Evolutionary conservation across 306 rosid genomes (phyloP), one percentile per base, ranked within the genome.

Genomic region (Glycine soja): DNA sequence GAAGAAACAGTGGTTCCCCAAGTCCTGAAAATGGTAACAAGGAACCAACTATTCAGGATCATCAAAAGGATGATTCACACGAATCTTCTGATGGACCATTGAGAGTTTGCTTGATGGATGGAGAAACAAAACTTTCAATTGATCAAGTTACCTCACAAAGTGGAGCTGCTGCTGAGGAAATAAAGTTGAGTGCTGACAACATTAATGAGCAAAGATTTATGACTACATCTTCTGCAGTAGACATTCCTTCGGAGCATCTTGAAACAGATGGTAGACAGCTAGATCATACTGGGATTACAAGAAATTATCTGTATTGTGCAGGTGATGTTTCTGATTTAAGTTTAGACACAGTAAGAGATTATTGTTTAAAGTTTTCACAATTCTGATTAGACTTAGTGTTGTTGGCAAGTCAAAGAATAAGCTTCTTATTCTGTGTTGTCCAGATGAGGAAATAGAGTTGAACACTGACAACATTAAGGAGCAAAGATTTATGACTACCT

Each of bases 391-490:
- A 53, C 46, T 24, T 24, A 78, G 86, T 58, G 66, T 81, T 61
- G 77, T 81, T 83, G 65, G 54, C 76, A 42, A 51, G 78, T 38
- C 88, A 72, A 83, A 58, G 84, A 93, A 89, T 63, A 91, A 95
- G 90, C 99, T 95, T 90, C 94, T 95, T 67, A 87, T 95, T 74
- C 98, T 95, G 30, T 24, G 30, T 24, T 24, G 30, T 24, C 2
- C 30, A 24, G 30, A 24, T 24, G 30, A 24, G 30, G 30, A 24
- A 24, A 24, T 24, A 24, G 30, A 24, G 30, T 24, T 24, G 30
- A 24, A 24, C 30, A 24, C 30, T 24, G 30, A 24, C 30, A 24
- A 24, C 30, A 24, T 24, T 0, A 24, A 24, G 30, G 30, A 1
- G 30, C 30, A 24, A 24, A 24, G 30, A 24, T 24, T 24, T 24